A percentile compares a stretch with the other conserved stretches of the same genome.
These are phyloP conservation scores for Thraustochytrium striatum DNA, from an alignment of 352 stramenopile genomes.

Conservation along the genomic window DNA sequence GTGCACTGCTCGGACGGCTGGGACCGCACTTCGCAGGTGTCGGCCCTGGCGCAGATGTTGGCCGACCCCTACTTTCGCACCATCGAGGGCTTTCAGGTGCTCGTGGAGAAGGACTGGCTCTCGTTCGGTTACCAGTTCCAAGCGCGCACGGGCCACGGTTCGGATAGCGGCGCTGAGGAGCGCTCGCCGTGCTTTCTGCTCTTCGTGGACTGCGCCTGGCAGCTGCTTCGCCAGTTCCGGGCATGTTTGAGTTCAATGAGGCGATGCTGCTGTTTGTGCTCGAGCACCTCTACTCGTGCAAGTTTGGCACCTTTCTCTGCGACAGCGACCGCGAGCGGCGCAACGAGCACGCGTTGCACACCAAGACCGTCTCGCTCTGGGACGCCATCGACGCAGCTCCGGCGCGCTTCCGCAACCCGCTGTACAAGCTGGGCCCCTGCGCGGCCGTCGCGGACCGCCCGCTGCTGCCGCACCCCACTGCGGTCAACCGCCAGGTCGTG, in stretches of 20 bases:
- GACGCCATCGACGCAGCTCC: conserved; percentile 15
- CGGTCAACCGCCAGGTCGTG: conserved; percentile 29
- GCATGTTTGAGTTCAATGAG: conserved; percentile 95
- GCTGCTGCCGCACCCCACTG: conserved; percentile 19
- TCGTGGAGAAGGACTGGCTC: conserved; percentile 99
- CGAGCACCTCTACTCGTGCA: conserved; percentile 93
- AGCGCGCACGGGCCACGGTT: conserved; percentile 82
- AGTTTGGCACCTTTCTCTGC: conserved; percentile 96
- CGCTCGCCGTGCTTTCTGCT: conserved; percentile 96
- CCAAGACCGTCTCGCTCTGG: conserved; percentile 46
- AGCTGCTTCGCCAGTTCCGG: conserved; percentile 91
- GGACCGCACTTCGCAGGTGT: conserved; percentile 97
- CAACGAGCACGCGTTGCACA: neutral
- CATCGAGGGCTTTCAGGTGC: conserved; percentile 85
- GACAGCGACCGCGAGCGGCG: conserved; percentile 84
- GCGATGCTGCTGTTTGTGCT: conserved; percentile 81
- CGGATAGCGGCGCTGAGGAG: conserved; percentile 84
- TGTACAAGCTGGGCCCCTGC: neutral
- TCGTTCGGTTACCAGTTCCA: conserved; percentile 97
- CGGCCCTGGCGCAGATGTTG: conserved; percentile 88
- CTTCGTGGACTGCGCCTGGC: conserved; percentile 96
- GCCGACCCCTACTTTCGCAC: conserved; percentile 96
- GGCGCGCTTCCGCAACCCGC: conserved; percentile 1
- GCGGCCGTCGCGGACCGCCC: conserved; percentile 5
- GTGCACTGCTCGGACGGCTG: conserved; percentile 98